phyloP scores from a whole-genome alignment of 2,329 filamentous ascomycete genomes.

The Clarireedia homoeocarpa region DNA sequence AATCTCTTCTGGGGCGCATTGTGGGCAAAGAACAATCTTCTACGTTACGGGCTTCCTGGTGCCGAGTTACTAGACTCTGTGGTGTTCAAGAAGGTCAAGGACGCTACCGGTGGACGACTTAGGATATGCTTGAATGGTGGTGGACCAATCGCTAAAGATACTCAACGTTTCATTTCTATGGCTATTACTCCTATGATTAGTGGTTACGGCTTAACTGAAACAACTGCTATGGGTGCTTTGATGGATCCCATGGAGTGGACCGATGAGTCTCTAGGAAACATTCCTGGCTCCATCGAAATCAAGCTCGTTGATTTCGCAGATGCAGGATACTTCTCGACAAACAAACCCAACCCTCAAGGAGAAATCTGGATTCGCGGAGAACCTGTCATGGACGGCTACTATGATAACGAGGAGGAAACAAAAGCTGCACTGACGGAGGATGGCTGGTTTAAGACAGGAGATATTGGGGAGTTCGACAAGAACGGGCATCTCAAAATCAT shows the following conservation, averaged over 20 bases:
- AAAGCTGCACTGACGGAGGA: slow-evolving; percentile 64
- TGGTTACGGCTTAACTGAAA: slow-evolving; percentile 94
- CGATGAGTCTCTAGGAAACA: slow-evolving; percentile 65
- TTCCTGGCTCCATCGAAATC: slow-evolving; percentile 70
- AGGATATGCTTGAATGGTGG: slow-evolving; percentile 92
- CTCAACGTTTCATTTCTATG: slow-evolving; percentile 84
- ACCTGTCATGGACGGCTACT: slow-evolving; percentile 71
- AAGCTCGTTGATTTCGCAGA: slow-evolving; percentile 90
- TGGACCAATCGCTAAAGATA: slow-evolving; percentile 80
- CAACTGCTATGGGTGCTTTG: slow-evolving; percentile 73
- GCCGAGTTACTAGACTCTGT: slow-evolving; percentile 66
- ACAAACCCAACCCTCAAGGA: slow-evolving; percentile 70
- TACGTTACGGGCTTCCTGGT: slow-evolving; percentile 53
- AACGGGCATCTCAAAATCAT: slow-evolving; percentile 85
- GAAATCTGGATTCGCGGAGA: slow-evolving; percentile 85
- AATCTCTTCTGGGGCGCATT: slow-evolving; percentile 70
- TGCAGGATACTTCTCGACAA: slow-evolving; percentile 68
- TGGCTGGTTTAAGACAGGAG: slow-evolving; percentile 86
- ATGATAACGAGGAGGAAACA: slow-evolving; percentile 64
- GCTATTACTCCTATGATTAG: slow-evolving; percentile 89
- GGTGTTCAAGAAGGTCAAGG: slow-evolving; percentile 87
- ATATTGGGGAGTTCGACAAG: slow-evolving; percentile 71
- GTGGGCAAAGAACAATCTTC: slow-evolving; percentile 51
- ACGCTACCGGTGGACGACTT: slow-evolving; percentile 79
- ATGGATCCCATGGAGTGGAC: slow-evolving; percentile 83